A percentile compares a stretch with the other conserved stretches of the same genome.
Evolutionary conservation across 345 rosid species (phyloP).

Genomic region (Bruguiera sexangula): DNA sequence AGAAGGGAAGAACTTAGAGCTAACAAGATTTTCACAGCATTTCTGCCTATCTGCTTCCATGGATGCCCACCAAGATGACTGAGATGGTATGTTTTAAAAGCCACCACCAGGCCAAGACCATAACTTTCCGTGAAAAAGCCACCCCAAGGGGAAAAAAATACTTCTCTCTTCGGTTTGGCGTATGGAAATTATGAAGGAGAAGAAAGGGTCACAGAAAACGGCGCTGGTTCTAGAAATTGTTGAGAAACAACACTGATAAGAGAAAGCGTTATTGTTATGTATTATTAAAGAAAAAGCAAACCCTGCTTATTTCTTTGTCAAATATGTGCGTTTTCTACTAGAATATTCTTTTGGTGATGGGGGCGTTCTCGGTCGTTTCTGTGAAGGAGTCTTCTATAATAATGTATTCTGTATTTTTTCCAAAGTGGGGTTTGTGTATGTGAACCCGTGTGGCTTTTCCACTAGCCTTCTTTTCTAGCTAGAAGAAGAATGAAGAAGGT

Average conservation of each 20-base stretch:
- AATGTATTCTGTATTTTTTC: too few relatives aligned
- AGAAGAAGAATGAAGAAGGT: too few relatives aligned
- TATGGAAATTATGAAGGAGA: conserved; percentile 26
- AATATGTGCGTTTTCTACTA: too few relatives aligned
- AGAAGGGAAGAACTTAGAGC: conserved; percentile 53
- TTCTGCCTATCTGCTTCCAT: conserved; percentile 49
- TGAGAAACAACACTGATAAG: conserved; percentile 29
- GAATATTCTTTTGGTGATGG: too few relatives aligned
- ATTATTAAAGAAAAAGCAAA: too few relatives aligned
- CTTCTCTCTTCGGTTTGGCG: conserved; percentile 8
- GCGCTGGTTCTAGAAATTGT: conserved; percentile 62
- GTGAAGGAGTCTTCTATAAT: too few relatives aligned
- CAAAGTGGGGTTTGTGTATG: too few relatives aligned
- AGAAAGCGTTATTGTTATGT: too few relatives aligned
- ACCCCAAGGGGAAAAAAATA: background rate
- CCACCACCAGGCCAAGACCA: conserved; percentile 28
- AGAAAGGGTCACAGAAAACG: conserved; percentile 8
- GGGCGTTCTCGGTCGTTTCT: too few relatives aligned
- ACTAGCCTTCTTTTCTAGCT: too few relatives aligned
- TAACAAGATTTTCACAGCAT: conserved; percentile 41
- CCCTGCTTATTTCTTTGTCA: too few relatives aligned
- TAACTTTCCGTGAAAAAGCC: conserved; percentile 14
- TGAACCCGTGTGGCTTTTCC: too few relatives aligned
- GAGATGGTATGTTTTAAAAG: conserved; percentile 4
- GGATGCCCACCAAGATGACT: conserved; percentile 15